Evolutionary conservation across 225 moss, liverwort and hornwort species (phyloP).

Genomic region (Anthoceros angustus): DNA sequence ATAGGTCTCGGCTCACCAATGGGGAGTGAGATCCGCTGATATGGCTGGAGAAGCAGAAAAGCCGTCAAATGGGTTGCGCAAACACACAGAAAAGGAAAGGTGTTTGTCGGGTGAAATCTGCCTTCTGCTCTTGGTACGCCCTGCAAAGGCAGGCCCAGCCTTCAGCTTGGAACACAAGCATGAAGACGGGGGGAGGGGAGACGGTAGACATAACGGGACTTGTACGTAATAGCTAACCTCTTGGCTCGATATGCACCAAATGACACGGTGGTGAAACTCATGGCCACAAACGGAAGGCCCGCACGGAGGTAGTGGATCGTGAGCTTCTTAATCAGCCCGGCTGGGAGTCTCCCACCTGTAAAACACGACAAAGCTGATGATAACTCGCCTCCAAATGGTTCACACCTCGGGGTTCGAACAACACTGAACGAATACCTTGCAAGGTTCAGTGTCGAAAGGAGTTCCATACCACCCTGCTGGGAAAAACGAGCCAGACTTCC

Average conservation of each 20-base stretch:
- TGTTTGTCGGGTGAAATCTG: not conserved
- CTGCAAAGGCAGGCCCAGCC: not conserved
- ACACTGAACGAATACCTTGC: no score
- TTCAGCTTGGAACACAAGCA: not conserved
- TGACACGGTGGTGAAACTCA: not conserved
- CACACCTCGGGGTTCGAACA: no score
- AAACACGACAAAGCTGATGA: not conserved
- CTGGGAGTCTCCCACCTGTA: not conserved
- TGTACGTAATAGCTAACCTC: not conserved
- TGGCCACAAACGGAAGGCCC: not conserved
- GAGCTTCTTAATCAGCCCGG: not conserved
- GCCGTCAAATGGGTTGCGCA: no score
- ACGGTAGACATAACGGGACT: not conserved
- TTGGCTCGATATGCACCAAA: not conserved
- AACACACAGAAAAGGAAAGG: not conserved
- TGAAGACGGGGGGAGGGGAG: not conserved
- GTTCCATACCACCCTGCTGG: not conserved
- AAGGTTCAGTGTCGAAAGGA: no score
- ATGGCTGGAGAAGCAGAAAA: no score
- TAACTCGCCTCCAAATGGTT: not conserved
- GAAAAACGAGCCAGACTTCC: not conserved
- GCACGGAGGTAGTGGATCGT: not conserved
- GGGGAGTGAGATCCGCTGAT: no score
- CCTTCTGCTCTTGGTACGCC: conserved; percentile 1
- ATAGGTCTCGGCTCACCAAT: no score